phyloP scores from a whole-genome alignment of 805 yeast species.

The Yamadazyma ubonensis region DNA sequence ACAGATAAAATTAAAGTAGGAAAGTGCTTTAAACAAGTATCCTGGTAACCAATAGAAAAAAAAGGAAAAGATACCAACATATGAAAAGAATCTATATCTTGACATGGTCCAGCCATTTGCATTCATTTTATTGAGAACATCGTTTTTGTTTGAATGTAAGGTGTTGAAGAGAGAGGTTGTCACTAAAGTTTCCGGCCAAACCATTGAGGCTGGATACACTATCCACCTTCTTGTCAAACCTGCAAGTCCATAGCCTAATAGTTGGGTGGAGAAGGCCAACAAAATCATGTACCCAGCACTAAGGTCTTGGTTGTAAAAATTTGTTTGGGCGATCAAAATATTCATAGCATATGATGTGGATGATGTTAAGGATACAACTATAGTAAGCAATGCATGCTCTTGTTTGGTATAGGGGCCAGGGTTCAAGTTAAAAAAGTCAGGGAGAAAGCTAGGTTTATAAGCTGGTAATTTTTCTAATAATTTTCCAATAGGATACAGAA shows the following conservation, averaged over 20 bases:
- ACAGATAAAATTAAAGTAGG: constrained; percentile 58
- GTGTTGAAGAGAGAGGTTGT: constrained; percentile 21
- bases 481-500: constrained; percentile 59
- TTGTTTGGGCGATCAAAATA: constrained; percentile 49
- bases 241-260: constrained; percentile 64
- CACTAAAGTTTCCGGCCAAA: constrained; percentile 69
- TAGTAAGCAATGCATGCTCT: constrained; percentile 20
- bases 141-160: constrained; percentile 3
- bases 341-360: constrained; percentile 49
- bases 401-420: constrained; percentile 23
- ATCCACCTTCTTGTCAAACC: constrained; percentile 57
- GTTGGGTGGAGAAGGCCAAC: constrained; percentile 46
- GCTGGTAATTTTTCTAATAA: constrained; percentile 42
- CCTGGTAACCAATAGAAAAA: constrained; percentile 61
- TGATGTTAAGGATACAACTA: constrained; percentile 8
- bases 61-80: constrained; percentile 26
- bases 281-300: constrained; percentile 22
- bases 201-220: constrained; percentile 59
- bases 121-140: neutral
- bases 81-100: constrained; percentile 7
- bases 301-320: constrained; percentile 32
- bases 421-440: constrained; percentile 6
- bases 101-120: constrained; percentile 6
- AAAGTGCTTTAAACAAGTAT: constrained; percentile 53
- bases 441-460: constrained; percentile 4